Percentiles rank a stretch among this genome's conserved stretches.
phyloP scores from a whole-genome alignment of 169 alveolate genomes.

The Eimeria mitis region DNA sequence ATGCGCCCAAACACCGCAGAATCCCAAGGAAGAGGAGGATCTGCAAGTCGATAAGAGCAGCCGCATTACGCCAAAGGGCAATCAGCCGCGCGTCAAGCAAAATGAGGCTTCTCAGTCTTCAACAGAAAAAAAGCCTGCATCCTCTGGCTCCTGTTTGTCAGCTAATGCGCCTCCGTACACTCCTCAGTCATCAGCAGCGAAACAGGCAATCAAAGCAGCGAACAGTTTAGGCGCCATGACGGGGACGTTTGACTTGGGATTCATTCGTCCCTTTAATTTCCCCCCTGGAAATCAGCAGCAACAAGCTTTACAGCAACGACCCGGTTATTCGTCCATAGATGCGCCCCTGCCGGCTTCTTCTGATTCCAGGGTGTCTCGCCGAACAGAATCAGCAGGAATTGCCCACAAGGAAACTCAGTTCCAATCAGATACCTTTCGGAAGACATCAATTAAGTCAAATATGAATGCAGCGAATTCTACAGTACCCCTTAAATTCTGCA shows the following conservation, averaged over 20 bases:
- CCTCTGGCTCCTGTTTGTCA: constrained; percentile 28
- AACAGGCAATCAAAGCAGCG: constrained; percentile 30
- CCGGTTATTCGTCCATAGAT: background rate
- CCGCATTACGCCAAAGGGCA: constrained; percentile 62
- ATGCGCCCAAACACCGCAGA: background rate
- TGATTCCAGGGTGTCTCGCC: constrained; percentile 8
- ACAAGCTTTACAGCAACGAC: background rate
- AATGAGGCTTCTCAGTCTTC: background rate
- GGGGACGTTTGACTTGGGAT: constrained; percentile 33
- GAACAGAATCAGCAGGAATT: background rate
- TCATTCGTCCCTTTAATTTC: background rate
- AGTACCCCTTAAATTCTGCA: constrained; percentile 64
- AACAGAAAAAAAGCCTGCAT: background rate
- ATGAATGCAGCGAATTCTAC: background rate
- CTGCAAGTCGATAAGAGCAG: background rate
- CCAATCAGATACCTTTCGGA: constrained; percentile 1
- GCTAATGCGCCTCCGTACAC: constrained; percentile 70
- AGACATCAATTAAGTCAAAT: background rate
- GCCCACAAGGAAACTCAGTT: background rate
- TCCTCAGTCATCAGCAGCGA: constrained; percentile 49
- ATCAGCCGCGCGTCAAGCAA: constrained; percentile 17
- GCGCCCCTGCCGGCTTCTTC: background rate
- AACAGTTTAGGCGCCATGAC: background rate
- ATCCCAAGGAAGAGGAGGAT: background rate
- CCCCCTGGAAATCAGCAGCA: background rate